Evolutionary conservation across 2,329 filamentous ascomycete genomes (phyloP).

Genomic region (Aspergillus aculeatus): DNA sequence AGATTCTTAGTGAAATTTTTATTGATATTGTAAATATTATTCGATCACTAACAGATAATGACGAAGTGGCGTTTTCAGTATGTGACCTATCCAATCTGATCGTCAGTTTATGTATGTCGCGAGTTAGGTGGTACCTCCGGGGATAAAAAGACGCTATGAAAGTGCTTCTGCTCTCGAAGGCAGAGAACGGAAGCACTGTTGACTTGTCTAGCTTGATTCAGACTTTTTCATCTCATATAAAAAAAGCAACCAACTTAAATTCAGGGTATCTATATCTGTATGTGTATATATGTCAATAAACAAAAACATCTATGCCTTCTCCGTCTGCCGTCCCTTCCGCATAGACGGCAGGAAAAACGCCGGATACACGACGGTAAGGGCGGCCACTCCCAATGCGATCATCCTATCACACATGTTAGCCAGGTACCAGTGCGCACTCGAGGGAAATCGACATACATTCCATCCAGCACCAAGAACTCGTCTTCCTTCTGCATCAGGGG

Average conservation of each 20-base stretch:
- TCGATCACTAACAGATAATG: too few species aligned
- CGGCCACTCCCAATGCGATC: constrained; percentile 43
- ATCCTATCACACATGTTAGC: constrained; percentile 34
- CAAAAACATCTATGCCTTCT: constrained; percentile 6
- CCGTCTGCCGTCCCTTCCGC: constrained; percentile 26
- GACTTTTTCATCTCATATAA: too few species aligned
- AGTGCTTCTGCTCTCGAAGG: too few species aligned
- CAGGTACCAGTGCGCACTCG: not conserved
- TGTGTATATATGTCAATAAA: not conserved
- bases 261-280: not conserved
- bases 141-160: too few species aligned
- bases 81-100: too few species aligned
- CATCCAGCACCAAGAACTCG: constrained; percentile 50
- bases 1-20: too few species aligned
- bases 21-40: too few species aligned
- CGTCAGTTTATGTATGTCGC: too few species aligned
- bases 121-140: too few species aligned
- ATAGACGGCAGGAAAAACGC: constrained; percentile 45
- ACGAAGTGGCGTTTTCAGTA: too few species aligned
- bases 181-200: too few species aligned
- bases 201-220: too few species aligned
- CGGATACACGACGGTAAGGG: constrained; percentile 46
- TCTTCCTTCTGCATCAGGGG: constrained; percentile 48
- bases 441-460: constrained; percentile 37
- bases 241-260: not conserved